phyloP scores from a whole-genome alignment of 2,329 filamentous ascomycete genomes.

The Cordyceps militaris region DNA sequence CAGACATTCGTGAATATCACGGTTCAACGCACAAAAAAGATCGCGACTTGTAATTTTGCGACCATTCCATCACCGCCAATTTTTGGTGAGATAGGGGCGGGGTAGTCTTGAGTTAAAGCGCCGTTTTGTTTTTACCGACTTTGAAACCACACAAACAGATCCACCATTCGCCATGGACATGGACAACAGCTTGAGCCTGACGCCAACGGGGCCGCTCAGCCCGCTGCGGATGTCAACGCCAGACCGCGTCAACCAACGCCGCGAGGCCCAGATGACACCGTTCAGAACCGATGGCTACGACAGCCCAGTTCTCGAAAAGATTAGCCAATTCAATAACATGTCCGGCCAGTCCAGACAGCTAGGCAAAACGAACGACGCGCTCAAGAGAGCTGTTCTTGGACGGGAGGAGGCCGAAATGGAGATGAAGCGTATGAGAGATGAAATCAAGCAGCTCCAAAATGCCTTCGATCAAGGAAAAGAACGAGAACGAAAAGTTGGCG shows the following conservation, averaged over 20 bases:
- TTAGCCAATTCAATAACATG: constrained; percentile 66
- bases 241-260: constrained; percentile 52
- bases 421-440: constrained; percentile 55
- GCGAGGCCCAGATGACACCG: constrained; percentile 31
- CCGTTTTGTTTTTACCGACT: background rate
- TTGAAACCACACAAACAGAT: background rate
- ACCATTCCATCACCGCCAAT: background rate
- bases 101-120: background rate
- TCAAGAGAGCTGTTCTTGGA: constrained; percentile 59
- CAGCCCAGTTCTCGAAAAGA: constrained; percentile 58
- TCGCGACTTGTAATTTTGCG: background rate
- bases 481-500: constrained; percentile 57
- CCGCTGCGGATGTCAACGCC: constrained; percentile 56
- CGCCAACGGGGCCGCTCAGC: constrained; percentile 44
- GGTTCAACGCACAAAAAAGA: constrained; percentile 1
- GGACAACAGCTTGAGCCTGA: constrained; percentile 26
- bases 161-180: background rate
- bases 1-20: constrained; percentile 10
- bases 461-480: constrained; percentile 59
- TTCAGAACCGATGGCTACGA: constrained; percentile 39
- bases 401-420: constrained; percentile 68
- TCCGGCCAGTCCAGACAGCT: constrained; percentile 53
- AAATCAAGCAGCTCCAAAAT: constrained; percentile 46
- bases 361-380: constrained; percentile 57
- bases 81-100: constrained; percentile 2